Conservation (phyloP, 73 alveolate genomes). For the Tetrahymena elliotti region DNA sequence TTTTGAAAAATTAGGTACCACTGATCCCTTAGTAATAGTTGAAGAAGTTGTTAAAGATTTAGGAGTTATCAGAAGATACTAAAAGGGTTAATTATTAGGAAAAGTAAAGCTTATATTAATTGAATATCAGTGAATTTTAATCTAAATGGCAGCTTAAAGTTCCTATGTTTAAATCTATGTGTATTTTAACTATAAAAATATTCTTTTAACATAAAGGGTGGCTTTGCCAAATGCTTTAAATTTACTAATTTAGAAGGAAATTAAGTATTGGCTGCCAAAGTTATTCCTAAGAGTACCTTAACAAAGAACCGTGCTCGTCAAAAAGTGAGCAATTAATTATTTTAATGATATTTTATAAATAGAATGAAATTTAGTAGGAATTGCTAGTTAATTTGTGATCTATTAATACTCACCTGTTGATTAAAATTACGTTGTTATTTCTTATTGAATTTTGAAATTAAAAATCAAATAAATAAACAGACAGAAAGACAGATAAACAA, state of each 20-base stretch:
- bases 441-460: not conserved
- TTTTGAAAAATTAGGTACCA: not conserved
- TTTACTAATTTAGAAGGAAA: conserved; percentile 53
- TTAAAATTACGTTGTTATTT: not conserved
- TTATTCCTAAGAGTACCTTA: conserved; percentile 78
- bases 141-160: not conserved
- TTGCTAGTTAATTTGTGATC: not conserved
- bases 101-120: not conserved
- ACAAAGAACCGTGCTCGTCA: conserved; percentile 84
- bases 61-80: not conserved
- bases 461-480: not conserved
- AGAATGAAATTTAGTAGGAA: not conserved
- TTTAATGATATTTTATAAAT: not conserved
- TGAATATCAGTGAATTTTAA: not conserved
- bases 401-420: not conserved
- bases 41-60: not conserved
- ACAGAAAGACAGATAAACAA: not conserved
- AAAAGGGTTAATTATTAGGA: not conserved
- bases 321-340: conserved; percentile 29
- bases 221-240: conserved; percentile 95
- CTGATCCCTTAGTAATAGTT: not conserved
- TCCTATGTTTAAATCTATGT: not conserved
- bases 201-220: conserved; percentile 54
- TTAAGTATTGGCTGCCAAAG: conserved; percentile 75
- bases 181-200: not conserved